Evolutionary conservation across 176 grass and related monocot genomes (phyloP).

Genomic region (Pontederia paniculata): DNA sequence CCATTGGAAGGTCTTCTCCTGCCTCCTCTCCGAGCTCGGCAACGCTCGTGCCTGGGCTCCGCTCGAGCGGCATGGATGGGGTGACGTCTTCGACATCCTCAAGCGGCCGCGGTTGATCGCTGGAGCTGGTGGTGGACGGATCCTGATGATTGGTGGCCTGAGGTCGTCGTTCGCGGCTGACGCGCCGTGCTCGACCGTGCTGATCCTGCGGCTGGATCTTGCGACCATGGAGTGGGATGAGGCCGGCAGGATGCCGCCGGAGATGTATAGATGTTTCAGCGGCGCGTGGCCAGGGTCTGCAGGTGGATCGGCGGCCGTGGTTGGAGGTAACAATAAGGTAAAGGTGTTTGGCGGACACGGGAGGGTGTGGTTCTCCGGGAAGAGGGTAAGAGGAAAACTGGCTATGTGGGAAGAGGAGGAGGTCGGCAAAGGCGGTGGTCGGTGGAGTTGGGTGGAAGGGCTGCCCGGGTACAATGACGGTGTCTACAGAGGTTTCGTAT

Average conservation of each 20-base stretch:
- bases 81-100: conserved; percentile 84
- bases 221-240: conserved; percentile 95
- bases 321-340: conserved; percentile 77
- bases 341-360: conserved; percentile 97
- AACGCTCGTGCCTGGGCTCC: conserved; percentile 57
- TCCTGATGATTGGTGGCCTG: conserved; percentile 91
- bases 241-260: conserved; percentile 76
- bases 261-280: conserved; percentile 85
- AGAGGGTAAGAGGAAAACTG: conserved; percentile 69
- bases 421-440: conserved; percentile 28
- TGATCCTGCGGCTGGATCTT: conserved; percentile 82
- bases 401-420: conserved; percentile 96
- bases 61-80: conserved; percentile 51
- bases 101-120: conserved; percentile 82
- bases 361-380: conserved; percentile 92
- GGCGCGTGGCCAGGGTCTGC: conserved; percentile 35
- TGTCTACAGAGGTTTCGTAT: conserved; percentile 82
- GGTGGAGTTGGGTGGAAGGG: conserved; percentile 81
- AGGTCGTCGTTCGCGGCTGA: conserved; percentile 68
- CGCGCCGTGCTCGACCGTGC: conserved; percentile 86
- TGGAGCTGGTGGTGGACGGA: conserved; percentile 44
- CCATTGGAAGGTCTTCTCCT: conserved; percentile 98
- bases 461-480: conserved; percentile 71
- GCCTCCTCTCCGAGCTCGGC: conserved; percentile 43
- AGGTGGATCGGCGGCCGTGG: background rate